A percentile compares a stretch with the other conserved stretches of the same genome.
Conservation (phyloP, 2,329 filamentous ascomycete genomes). For the Apiospora koreana region DNA sequence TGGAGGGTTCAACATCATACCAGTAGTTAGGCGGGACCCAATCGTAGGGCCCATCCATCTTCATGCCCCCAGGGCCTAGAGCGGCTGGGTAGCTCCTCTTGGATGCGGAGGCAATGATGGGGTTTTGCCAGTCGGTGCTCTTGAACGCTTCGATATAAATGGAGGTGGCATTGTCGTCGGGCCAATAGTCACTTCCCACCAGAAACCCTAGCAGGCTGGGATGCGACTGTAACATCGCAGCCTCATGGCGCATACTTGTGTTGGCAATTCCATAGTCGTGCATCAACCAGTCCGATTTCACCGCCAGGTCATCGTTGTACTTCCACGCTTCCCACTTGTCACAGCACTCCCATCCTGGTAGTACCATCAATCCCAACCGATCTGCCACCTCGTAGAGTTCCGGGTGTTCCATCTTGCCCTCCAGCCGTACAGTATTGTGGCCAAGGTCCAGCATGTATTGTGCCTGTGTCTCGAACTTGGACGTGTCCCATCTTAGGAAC, state of each 20-base stretch:
- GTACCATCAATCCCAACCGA: conserved; percentile 59
- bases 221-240: conserved; percentile 59
- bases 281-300: conserved; percentile 48
- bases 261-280: conserved; percentile 57
- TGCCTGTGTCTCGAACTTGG: conserved; percentile 50
- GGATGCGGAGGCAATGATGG: conserved; percentile 58
- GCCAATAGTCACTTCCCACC: conserved; percentile 65
- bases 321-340: conserved; percentile 68
- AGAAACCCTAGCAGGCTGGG: conserved; percentile 60
- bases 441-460: conserved; percentile 60
- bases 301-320: conserved; percentile 55
- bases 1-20: conserved; percentile 47
- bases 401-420: conserved; percentile 66
- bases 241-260: conserved; percentile 59
- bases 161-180: conserved; percentile 54
- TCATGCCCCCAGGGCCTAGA: conserved; percentile 60
- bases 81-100: conserved; percentile 53
- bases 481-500: conserved; percentile 57
- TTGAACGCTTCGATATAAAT: conserved; percentile 54
- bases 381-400: conserved; percentile 62
- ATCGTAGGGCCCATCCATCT: conserved; percentile 68
- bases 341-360: conserved; percentile 67
- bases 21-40: conserved; percentile 68
- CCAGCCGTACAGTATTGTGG: conserved; percentile 63
- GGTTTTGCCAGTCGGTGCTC: conserved; percentile 54